Base-by-base conservation (phyloP, 225 moss, liverwort and hornwort genomes). In the Physcomitrium patens region DNA sequence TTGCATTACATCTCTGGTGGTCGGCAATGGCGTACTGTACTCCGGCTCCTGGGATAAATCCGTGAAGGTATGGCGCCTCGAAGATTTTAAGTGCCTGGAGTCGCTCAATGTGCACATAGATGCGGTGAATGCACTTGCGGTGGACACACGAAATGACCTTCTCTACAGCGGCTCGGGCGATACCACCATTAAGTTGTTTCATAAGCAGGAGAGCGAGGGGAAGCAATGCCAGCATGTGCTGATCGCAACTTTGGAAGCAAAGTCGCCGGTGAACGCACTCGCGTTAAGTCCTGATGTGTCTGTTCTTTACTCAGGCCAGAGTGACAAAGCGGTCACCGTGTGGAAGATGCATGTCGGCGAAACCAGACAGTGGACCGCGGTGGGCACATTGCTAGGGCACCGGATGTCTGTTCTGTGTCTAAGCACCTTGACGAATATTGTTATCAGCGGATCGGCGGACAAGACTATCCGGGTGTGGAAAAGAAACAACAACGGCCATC, bases 371-470 rank as follows among this genome's bases (percentile, higher is more conserved):
- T 83, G 83, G 81, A 60, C 66, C 7, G 67, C 48, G 15, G 74
- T 78, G 52, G 81, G 50, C 44, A 27, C 72, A 6, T 26, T 88
- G 52, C 78, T 71, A 19, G 87, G 87, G 1, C 87, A 87, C 23
- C 84, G 87, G 10, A 51, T n/a, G 37, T 42, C 87, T 1, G 75
- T 87, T 1, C 77, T 87, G 13, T 72, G 72, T 49, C 43, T 87
- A 12, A 69, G 55, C 19, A 80, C 84, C 12, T 31, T 77, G n/a
- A 54, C 68, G 23, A 75, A 80, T 60, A 70, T 84, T 5, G 65
- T 87, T 57, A 63, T 87, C 1, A 82, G 84, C 44, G 87, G 87
- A 13, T 82, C 87, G 28, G 79, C 84, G 13, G 87, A 87, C 79
- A 87, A 85, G 61, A 82, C 77, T 42, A 82, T 87, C 58, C 46